A percentile compares a stretch with the other conserved stretches of the same genome.
Evolutionary conservation across 768 basidiomycete genomes (phyloP).

Genomic region (Amylocystis lapponica): DNA sequence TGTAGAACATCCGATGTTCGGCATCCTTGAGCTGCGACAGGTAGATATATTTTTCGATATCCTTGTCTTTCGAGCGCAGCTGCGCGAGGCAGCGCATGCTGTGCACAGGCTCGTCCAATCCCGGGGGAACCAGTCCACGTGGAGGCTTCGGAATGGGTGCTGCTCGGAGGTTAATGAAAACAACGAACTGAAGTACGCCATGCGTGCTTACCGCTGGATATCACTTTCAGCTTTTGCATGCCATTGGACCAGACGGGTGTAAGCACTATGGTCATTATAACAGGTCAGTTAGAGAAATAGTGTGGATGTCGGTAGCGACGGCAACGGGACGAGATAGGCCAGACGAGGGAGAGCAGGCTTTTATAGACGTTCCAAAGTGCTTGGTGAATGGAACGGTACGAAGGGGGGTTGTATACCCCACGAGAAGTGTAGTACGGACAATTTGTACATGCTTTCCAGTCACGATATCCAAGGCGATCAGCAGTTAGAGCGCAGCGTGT

Average conservation of each 20-base stretch:
- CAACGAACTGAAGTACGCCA: neutral
- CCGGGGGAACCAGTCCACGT: slow-evolving; percentile 55
- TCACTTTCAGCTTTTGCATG: slow-evolving; percentile 62
- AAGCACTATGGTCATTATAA: slow-evolving; percentile 36
- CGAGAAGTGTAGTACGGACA: too few relatives aligned
- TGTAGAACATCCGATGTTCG: slow-evolving; percentile 74
- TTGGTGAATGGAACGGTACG: neutral
- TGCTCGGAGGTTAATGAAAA: slow-evolving; percentile 4
- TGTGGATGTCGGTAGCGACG: slow-evolving; percentile 5
- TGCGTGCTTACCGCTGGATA: slow-evolving; percentile 43
- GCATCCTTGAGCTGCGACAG: slow-evolving; percentile 69
- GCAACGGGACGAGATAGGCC: slow-evolving; percentile 4
- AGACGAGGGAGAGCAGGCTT: neutral
- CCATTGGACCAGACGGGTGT: slow-evolving; percentile 71
- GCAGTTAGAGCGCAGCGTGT: too few relatives aligned
- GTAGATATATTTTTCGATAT: slow-evolving; percentile 83
- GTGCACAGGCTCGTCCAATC: slow-evolving; percentile 48
- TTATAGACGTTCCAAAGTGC: neutral
- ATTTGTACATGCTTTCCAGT: too few relatives aligned
- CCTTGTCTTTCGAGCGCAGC: slow-evolving; percentile 66
- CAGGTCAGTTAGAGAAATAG: neutral
- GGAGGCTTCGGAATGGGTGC: slow-evolving; percentile 18
- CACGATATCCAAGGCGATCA: too few relatives aligned
- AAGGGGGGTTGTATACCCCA: too few relatives aligned
- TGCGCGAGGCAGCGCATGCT: slow-evolving; percentile 57